Base-by-base conservation (phyloP, 2,329 filamentous ascomycete genomes). In the Aspergillaceae sp. region DNA sequence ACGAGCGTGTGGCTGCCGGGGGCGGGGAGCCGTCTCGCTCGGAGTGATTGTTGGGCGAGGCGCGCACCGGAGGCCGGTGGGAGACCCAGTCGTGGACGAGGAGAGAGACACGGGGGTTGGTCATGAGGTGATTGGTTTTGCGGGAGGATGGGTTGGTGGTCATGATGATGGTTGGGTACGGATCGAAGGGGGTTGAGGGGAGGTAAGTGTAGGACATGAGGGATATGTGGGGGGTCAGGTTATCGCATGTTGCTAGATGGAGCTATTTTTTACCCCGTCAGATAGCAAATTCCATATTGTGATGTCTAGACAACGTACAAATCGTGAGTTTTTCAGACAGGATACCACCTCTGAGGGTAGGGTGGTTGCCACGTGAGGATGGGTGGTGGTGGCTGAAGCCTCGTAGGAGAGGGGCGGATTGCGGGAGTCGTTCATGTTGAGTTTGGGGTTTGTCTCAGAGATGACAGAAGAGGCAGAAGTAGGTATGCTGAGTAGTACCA, bases 181-280 rank as follows among this genome's bases (percentile, higher is more conserved):
- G 62, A 35, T 79, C 77, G 67, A 82, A 84, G 35, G 82, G 83
- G 10, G 86, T 87, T 4, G 77, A 82, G 35, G 89, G 85, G 26
- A 98, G 84, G 71, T 96, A 97, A 62, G 92, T 97, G 74, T 97
- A 97, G 74, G 94, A 96, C 92, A 98, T 98, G 54, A 98, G 81
- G 34, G 89, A 94, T 55, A 97, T 87, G 66, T 97, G 88, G 7
- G 92, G 92, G 52, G 82, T 75, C 60, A 92, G 85, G 56, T 85
- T 77, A 57, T 82, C 82, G 67, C 86, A 94, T 47, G 92, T 98
- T 57, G 92, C 90, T 44, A 98, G 84, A 69, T 98, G 92, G 56
- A 98, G 87, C 89, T 95, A 41, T 60, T n/a, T 19, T 19, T 19
- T 19, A 19, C 19, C 2, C 19, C 19, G 19, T 19, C 19, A 19